phyloP scores from a whole-genome alignment of 768 basidiomycete species.

The Macrolepiota dolichaula region DNA sequence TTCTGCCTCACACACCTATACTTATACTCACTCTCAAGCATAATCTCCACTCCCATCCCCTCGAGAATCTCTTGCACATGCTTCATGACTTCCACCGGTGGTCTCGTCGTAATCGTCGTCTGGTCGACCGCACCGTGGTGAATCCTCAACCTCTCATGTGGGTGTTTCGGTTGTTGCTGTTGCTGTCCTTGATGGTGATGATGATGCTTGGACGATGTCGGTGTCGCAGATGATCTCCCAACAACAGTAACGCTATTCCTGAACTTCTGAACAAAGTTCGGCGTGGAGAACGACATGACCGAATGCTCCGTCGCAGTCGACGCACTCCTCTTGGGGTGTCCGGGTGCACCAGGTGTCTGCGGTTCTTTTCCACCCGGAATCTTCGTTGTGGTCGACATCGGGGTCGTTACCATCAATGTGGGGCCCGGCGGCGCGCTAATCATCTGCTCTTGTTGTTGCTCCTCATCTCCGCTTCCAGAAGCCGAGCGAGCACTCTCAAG shows the following conservation, averaged over 20 bases:
- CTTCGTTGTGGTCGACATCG: conserved; percentile 19
- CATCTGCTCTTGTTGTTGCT: conserved; percentile 13
- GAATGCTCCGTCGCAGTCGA: conserved; percentile 39
- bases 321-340: conserved; percentile 41
- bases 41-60: conserved; percentile 88
- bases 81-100: conserved; percentile 85
- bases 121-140: conserved; percentile 94
- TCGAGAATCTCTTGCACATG: conserved; percentile 78
- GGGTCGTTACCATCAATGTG: conserved; percentile 25
- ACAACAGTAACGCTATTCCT: conserved; percentile 48
- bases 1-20: conserved; percentile 81
- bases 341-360: conserved; percentile 22
- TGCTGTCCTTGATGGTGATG: conserved; percentile 16
- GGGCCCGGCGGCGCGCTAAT: conserved; percentile 22
- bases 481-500: not conserved
- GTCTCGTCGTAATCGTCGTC: conserved; percentile 78
- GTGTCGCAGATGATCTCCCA: conserved; percentile 20
- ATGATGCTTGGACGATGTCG: not conserved
- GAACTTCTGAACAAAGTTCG: conserved; percentile 45
- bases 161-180: conserved; percentile 24
- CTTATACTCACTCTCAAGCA: conserved; percentile 88
- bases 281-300: conserved; percentile 33
- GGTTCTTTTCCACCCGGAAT: conserved; percentile 9
- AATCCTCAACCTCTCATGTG: conserved; percentile 55
- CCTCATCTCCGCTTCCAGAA: conserved; percentile 17